phyloP scores from a whole-genome alignment of 139 green algal genomes.

The Mesostigma viride region DNA sequence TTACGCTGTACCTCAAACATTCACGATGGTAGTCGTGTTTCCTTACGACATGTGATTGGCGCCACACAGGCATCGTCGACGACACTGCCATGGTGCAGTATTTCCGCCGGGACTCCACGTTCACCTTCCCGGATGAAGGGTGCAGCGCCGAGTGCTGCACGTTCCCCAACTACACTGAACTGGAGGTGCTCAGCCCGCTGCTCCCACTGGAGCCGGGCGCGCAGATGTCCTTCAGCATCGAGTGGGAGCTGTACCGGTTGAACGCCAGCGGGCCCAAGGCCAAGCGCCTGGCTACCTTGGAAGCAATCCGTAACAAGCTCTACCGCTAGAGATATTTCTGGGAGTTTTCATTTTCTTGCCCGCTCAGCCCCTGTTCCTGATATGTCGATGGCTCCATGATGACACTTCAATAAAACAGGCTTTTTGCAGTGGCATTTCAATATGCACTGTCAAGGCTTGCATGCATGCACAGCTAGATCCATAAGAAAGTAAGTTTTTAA shows the following conservation, averaged over 20 bases:
- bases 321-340: neutral
- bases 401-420: too few species aligned
- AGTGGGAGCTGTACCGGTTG: neutral
- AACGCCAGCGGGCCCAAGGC: neutral
- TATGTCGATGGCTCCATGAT: too few species aligned
- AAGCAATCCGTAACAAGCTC: neutral
- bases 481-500: too few species aligned
- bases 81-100: neutral
- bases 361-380: too few species aligned
- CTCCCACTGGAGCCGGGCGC: neutral
- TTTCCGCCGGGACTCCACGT: neutral
- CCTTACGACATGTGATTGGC: too few species aligned
- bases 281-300: neutral
- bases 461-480: too few species aligned
- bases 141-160: neutral
- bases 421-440: too few species aligned
- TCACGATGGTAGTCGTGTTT: too few species aligned
- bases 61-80: neutral
- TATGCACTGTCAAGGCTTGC: too few species aligned
- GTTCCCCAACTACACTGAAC: constrained; percentile 1
- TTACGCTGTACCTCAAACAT: too few species aligned
- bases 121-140: neutral
- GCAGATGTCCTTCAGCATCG: neutral
- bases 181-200: neutral
- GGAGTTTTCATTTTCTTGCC: too few species aligned